Evolutionary conservation across 2,329 filamentous ascomycete species (phyloP).

Genomic region (Chalara sp.): DNA sequence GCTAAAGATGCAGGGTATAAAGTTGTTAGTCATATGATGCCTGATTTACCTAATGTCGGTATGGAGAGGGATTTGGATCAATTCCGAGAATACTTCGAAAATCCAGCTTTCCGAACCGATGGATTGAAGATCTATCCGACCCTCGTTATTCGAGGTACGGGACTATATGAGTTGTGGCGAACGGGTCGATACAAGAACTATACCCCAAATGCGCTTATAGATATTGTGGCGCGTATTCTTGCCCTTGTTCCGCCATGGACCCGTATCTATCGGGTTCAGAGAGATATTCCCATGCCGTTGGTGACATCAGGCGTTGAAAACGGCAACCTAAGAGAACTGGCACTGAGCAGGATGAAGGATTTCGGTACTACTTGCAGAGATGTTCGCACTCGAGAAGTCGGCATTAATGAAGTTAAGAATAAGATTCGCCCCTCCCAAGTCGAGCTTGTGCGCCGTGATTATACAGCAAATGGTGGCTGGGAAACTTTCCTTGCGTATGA

Average conservation of each 20-base stretch:
- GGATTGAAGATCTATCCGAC: conserved; percentile 98
- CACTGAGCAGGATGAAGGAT: conserved; percentile 96
- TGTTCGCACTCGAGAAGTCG: conserved; percentile 91
- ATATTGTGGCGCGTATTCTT: conserved; percentile 92
- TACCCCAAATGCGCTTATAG: conserved; percentile 92
- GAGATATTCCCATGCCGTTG: conserved; percentile 98
- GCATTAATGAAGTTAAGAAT: conserved; percentile 98
- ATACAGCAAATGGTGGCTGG: conserved; percentile 93
- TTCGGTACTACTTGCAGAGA: conserved; percentile 96
- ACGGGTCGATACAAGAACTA: conserved; percentile 98
- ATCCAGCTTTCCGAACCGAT: conserved; percentile 90
- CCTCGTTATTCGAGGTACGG: conserved; percentile 91
- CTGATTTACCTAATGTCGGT: conserved; percentile 92
- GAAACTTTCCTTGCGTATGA: conserved; percentile 98
- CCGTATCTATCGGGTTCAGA: conserved; percentile 94
- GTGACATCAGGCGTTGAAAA: conserved; percentile 99
- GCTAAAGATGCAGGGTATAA: conserved; percentile 98
- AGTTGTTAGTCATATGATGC: conserved; percentile 99
- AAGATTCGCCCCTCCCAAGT: conserved; percentile 96
- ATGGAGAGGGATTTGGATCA: conserved; percentile 98
- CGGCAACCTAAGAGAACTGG: conserved; percentile 88
- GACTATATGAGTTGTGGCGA: conserved; percentile 94
- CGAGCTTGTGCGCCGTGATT: conserved; percentile 89
- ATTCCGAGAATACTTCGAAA: conserved; percentile 97
- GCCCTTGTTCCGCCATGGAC: conserved; percentile 96